Conservation (phyloP, 1,284 basidiomycete genomes). For the Pseudozyma sp. region DNA sequence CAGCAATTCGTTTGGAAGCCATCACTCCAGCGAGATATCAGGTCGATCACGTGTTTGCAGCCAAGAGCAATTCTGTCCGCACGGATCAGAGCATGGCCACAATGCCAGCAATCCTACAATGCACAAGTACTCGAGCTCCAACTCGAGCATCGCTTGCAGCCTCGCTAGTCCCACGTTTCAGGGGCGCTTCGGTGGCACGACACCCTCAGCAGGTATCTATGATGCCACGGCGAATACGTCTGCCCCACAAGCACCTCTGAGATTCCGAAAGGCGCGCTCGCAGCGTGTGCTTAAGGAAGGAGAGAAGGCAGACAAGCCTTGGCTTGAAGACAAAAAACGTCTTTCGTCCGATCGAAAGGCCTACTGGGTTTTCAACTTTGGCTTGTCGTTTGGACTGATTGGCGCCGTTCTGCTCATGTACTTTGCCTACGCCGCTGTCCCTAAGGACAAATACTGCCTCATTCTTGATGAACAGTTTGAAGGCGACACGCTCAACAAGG, state of each 20-base stretch:
- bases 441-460: conserved; percentile 72
- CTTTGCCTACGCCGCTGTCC: conserved; percentile 34
- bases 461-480: conserved; percentile 83
- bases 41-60: too few species aligned
- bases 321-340: conserved; percentile 43
- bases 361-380: conserved; percentile 44
- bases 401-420: conserved; percentile 34
- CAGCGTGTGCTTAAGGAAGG: conserved; percentile 21
- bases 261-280: conserved; percentile 29
- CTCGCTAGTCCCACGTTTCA: conserved; percentile 11
- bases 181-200: conserved; percentile 4
- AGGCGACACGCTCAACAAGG: conserved; percentile 74
- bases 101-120: not conserved
- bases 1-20: conserved; percentile 7
- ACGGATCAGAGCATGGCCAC: not conserved
- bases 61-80: not conserved
- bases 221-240: conserved; percentile 14
- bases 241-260: conserved; percentile 11
- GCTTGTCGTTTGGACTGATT: conserved; percentile 27
- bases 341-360: conserved; percentile 35
- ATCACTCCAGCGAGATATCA: not conserved
- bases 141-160: not conserved
- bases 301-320: conserved; percentile 42
- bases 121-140: not conserved
- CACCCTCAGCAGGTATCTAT: conserved; percentile 28